phyloP scores from a whole-genome alignment of 805 yeast species.

The Komagataella kurtzmanii region DNA sequence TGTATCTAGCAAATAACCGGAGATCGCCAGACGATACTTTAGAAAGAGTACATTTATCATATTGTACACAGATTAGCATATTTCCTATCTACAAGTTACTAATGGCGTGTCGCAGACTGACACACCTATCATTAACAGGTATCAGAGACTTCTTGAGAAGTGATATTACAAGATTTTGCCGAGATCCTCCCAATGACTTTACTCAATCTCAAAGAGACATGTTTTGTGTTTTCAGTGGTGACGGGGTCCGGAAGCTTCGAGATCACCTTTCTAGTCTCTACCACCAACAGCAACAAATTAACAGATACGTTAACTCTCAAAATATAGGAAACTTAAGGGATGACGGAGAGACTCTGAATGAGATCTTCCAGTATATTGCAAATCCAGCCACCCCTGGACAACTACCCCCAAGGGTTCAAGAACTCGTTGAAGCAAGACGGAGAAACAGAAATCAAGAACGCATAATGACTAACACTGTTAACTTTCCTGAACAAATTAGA shows the following conservation, averaged over 20 bases:
- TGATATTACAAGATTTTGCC: constrained; percentile 76
- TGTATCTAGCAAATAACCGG: constrained; percentile 45
- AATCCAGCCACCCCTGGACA: neutral
- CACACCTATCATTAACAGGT: constrained; percentile 88
- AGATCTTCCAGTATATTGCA: neutral
- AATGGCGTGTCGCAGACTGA: constrained; percentile 70
- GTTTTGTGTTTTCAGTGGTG: constrained; percentile 90
- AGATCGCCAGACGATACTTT: constrained; percentile 67
- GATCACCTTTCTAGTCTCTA: constrained; percentile 24
- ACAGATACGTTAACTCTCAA: neutral
- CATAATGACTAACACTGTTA: neutral
- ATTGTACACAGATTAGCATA: constrained; percentile 70
- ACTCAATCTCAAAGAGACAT: constrained; percentile 72
- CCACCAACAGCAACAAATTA: neutral
- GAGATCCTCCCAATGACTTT: constrained; percentile 88
- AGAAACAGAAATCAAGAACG: neutral
- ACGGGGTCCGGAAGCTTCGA: constrained; percentile 69
- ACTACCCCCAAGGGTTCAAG: neutral
- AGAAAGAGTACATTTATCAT: constrained; percentile 87
- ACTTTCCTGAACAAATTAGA: neutral
- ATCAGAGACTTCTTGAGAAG: constrained; percentile 77
- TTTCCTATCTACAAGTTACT: constrained; percentile 67
- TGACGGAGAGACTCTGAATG: neutral
- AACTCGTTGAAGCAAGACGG: neutral
- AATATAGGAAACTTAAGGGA: neutral